phyloP scores from a whole-genome alignment of 179 eudicot species.

The Vitellaria paradoxa region DNA sequence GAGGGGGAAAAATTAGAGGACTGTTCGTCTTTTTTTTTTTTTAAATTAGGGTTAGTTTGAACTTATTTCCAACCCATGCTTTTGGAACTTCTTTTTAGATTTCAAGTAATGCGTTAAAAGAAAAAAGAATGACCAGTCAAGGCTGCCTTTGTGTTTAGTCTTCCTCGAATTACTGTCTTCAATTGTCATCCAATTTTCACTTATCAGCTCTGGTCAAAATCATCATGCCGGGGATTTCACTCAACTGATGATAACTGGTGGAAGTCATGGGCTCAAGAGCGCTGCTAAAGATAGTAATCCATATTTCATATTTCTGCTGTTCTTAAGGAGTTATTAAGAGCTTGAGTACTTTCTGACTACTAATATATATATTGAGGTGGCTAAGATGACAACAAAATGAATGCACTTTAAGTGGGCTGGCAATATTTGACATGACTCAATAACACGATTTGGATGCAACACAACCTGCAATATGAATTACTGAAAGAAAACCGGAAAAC shows the following conservation, averaged over 20 bases:
- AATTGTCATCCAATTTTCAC: not conserved
- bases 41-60: no score
- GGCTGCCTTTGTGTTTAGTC: not conserved
- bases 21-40: no score
- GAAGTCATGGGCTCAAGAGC: not conserved
- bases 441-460: no score
- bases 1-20: no score
- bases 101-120: not conserved
- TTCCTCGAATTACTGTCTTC: not conserved
- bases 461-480: no score
- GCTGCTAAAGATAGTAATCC: not conserved
- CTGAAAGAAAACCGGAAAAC: no score
- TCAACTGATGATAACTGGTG: not conserved
- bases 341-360: not conserved
- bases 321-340: not conserved
- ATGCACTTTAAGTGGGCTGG: no score
- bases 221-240: not conserved
- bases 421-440: not conserved
- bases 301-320: not conserved
- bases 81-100: no score
- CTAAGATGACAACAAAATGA: not conserved
- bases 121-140: not conserved
- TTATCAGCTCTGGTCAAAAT: slow-evolving; percentile 6
- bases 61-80: no score
- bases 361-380: not conserved